These are phyloP conservation scores for Alliaria petiolata DNA, from an alignment of 345 rosid genomes.

Conservation along the genomic window DNA sequence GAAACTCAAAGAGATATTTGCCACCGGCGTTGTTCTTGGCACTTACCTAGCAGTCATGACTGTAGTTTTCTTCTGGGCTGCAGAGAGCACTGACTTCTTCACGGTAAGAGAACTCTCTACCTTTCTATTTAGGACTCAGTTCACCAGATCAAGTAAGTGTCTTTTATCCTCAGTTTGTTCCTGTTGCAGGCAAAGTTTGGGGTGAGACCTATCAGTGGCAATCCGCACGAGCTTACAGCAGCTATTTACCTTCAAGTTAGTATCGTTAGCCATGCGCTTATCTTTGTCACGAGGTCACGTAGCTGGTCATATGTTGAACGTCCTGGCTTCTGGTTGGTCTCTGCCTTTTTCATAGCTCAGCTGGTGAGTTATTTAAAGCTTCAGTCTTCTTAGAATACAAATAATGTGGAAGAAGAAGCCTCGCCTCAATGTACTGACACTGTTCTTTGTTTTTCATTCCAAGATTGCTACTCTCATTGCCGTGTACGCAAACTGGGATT, in stretches of 20 bases:
- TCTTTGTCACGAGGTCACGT: slow-evolving; percentile 92
- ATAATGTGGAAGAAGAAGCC: neutral
- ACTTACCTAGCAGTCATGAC: slow-evolving; percentile 85
- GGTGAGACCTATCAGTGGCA: slow-evolving; percentile 55
- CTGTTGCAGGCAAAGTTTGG: slow-evolving; percentile 64
- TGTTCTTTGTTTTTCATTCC: slow-evolving; percentile 4
- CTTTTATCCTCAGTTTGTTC: slow-evolving; percentile 1
- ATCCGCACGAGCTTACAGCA: slow-evolving; percentile 52
- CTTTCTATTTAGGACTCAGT: neutral
- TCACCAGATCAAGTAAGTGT: neutral
- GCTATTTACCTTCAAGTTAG: slow-evolving; percentile 97
- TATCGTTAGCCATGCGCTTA: slow-evolving; percentile 90
- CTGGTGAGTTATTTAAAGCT: slow-evolving; percentile 42
- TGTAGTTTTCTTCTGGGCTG: slow-evolving; percentile 81
- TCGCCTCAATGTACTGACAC: slow-evolving; percentile 10
- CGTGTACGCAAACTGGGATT: slow-evolving; percentile 69
- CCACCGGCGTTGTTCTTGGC: slow-evolving; percentile 79
- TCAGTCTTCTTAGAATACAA: neutral
- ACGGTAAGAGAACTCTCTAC: slow-evolving; percentile 42
- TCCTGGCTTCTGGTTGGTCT: slow-evolving; percentile 67
- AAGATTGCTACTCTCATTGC: slow-evolving; percentile 83
- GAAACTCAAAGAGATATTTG: slow-evolving; percentile 88
- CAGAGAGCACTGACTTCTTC: slow-evolving; percentile 63
- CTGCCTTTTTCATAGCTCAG: slow-evolving; percentile 71
- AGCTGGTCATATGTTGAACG: slow-evolving; percentile 90